Base-by-base conservation (phyloP, 495 filamentous ascomycete species). In the Mycothermus thermophilus region DNA sequence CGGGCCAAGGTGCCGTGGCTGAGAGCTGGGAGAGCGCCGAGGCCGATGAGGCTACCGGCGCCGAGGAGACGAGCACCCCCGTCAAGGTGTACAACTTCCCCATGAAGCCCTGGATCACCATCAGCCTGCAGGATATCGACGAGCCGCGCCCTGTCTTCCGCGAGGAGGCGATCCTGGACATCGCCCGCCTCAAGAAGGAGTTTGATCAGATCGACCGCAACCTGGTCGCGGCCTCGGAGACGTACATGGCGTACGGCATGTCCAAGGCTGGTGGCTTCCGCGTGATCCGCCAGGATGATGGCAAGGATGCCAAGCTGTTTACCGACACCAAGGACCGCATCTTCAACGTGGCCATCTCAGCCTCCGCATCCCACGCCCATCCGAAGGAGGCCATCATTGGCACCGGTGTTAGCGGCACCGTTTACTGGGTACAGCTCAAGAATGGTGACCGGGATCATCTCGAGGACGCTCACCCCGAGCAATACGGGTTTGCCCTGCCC, bases 151-250 rank as follows among this genome's bases (percentile, higher is more conserved):
- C 66, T n/a, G 51, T 62, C 9, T 72, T 79, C 51, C 74, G 72
- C 13, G 73, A 79, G 32, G 80, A 86, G 46, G 62, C 72, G 5
- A 71, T 92, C 32, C 77, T 90, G 55, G 79, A 87, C 43, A 86
- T 99, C 55, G 87, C 88, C 25, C 75, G 83, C 26, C 68, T 95
- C 35, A 93, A 93, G 65, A 95, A 96, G 58, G 82, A 90, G 5
- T 96, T 96, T 46, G 92, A 99, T 55, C 92, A 96, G 55, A 74
- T 92, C 31, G 92, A 99, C 51, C 81, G 92, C 34, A 90, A 83
- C 31, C 66, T 99, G 28, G 85, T 84, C 20, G 77, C 86, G 3
- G 88, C 87, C 20, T 84, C 83, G n/a, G 79, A 80, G 43, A 75
- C 78, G 10, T 93, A 84, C 57, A 99, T 99, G 47, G 79, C 81